Evolutionary conservation across 2,329 filamentous ascomycete species (phyloP).

Genomic region (Fusarium floridanum): DNA sequence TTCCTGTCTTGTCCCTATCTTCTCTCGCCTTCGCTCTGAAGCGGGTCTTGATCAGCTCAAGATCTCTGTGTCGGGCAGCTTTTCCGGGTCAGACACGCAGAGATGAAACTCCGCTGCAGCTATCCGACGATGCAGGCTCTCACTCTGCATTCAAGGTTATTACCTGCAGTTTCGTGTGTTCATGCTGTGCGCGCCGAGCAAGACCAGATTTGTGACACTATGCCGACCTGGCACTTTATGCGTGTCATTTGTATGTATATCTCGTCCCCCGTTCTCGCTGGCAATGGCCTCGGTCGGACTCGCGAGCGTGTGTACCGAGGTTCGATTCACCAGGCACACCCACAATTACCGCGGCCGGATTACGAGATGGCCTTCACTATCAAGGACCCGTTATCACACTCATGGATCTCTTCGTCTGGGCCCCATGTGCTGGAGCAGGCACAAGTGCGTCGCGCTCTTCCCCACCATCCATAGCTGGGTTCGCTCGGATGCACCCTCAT

Average conservation of each 20-base stretch:
- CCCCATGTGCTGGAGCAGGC: not conserved
- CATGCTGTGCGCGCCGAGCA: constrained; percentile 33
- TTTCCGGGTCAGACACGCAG: not conserved
- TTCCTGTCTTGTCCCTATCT: not conserved
- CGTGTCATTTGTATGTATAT: not conserved
- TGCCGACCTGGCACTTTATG: not conserved
- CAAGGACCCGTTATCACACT: not conserved
- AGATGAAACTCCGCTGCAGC: constrained; percentile 4
- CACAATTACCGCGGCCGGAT: not conserved
- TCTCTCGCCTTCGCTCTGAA: not conserved
- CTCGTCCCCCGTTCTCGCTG: not conserved
- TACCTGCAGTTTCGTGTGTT: constrained; percentile 9
- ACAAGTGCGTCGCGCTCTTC: not conserved
- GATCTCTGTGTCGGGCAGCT: not conserved
- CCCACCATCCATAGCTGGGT: not conserved
- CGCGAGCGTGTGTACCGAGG: not conserved
- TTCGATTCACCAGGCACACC: not conserved
- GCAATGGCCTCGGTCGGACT: not conserved
- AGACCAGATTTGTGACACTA: constrained; percentile 16
- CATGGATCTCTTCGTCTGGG: not conserved
- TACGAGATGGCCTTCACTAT: not conserved
- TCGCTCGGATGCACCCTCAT: not conserved
- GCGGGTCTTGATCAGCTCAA: not conserved
- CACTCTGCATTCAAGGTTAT: constrained; percentile 4
- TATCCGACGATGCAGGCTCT: not conserved